Conservation (phyloP, 2,329 filamentous ascomycete species). For the Metarhizium anisopliae region DNA sequence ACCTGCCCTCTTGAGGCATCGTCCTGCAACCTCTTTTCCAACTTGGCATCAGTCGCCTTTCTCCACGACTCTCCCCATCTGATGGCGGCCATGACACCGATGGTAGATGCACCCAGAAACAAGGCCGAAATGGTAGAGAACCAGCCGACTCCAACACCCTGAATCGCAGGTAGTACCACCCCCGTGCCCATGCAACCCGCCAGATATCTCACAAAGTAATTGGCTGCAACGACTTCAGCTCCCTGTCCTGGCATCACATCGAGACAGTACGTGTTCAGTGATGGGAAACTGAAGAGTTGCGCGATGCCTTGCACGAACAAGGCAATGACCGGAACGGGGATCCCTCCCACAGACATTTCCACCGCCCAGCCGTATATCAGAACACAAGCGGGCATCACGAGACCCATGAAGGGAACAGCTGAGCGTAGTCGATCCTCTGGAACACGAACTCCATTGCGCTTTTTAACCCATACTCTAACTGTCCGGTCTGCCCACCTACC, state of each 20-base stretch:
- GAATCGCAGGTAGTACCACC: conserved; percentile 63
- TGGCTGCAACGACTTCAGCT: conserved; percentile 69
- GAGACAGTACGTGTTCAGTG: conserved; percentile 70
- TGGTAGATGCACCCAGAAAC: conserved; percentile 27
- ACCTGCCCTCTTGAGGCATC: neutral
- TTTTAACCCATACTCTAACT: conserved; percentile 55
- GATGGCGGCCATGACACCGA: conserved; percentile 28
- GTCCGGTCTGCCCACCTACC: conserved; percentile 61
- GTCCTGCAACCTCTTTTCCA: conserved; percentile 5
- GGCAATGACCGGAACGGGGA: conserved; percentile 56
- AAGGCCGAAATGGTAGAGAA: conserved; percentile 56
- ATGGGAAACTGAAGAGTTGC: conserved; percentile 68
- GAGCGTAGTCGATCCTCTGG: conserved; percentile 60
- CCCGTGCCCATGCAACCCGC: conserved; percentile 65
- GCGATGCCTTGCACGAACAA: conserved; percentile 69
- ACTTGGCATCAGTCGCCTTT: conserved; percentile 21
- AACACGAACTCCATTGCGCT: conserved; percentile 48
- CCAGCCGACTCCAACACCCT: conserved; percentile 71
- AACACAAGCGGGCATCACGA: conserved; percentile 52
- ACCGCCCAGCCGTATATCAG: conserved; percentile 51
- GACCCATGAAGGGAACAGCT: conserved; percentile 45
- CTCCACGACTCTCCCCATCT: conserved; percentile 32
- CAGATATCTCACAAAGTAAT: conserved; percentile 70
- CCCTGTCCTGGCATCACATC: conserved; percentile 65
- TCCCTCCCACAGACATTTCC: conserved; percentile 39